Evolutionary conservation across 148 eudicot genomes (phyloP).

Genomic region (Diospyros kaki): DNA sequence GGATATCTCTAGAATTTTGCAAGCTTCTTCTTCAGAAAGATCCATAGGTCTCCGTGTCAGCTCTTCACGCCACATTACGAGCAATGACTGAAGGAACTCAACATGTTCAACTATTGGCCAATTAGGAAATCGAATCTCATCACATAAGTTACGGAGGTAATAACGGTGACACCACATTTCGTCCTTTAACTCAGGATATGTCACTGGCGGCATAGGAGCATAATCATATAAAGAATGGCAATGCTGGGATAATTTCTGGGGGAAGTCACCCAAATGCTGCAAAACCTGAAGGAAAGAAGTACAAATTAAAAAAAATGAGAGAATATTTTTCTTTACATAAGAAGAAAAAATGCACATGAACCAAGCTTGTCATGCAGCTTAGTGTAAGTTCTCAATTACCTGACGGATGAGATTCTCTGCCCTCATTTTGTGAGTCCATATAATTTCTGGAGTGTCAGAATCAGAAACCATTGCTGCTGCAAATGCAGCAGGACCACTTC

Average conservation of each 20-base stretch:
- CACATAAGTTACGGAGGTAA: slow-evolving; percentile 92
- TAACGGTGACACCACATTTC: slow-evolving; percentile 99
- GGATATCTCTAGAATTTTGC: slow-evolving; percentile 89
- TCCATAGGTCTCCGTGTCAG: slow-evolving; percentile 98
- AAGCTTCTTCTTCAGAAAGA: slow-evolving; percentile 99
- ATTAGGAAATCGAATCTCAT: slow-evolving; percentile 90
- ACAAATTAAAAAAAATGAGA: not conserved
- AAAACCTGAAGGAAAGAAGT: slow-evolving; percentile 52
- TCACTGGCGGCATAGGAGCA: slow-evolving; percentile 99
- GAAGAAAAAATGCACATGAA: not conserved
- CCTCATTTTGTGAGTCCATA: slow-evolving; percentile 99
- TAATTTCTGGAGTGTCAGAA: slow-evolving; percentile 98
- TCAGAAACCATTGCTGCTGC: slow-evolving; percentile 99
- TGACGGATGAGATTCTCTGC: slow-evolving; percentile 95
- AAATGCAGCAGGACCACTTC: slow-evolving; percentile 91
- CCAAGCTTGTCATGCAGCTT: not conserved
- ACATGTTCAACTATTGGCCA: slow-evolving; percentile 99
- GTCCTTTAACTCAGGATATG: slow-evolving; percentile 90
- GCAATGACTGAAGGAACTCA: slow-evolving; percentile 91
- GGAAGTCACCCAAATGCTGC: slow-evolving; percentile 99
- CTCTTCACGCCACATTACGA: slow-evolving; percentile 99
- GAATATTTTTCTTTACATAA: not conserved
- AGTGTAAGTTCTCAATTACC: slow-evolving; percentile 39
- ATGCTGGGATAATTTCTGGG: slow-evolving; percentile 94
- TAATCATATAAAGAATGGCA: slow-evolving; percentile 93